phyloP scores from a whole-genome alignment of 106 monocot species.

The Dioscorea zingiberensis region DNA sequence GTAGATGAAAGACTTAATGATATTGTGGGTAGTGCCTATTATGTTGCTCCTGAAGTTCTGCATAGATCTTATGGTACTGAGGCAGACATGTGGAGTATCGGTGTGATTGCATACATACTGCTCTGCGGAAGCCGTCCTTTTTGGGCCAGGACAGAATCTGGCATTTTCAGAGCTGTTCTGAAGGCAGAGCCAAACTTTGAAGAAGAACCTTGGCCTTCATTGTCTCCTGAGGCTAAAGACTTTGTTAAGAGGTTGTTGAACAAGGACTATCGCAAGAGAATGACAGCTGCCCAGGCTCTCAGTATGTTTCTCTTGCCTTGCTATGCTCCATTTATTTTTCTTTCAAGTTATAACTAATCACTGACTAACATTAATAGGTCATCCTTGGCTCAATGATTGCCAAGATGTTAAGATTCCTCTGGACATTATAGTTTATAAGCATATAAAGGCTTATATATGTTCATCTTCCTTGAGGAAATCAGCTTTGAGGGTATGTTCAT shows the following conservation, averaged over 20 bases:
- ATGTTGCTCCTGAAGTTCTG: conserved; percentile 97
- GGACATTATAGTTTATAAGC: conserved; percentile 79
- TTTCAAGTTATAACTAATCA: neutral
- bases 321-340: neutral
- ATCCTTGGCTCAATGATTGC: conserved; percentile 68
- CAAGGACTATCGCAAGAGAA: conserved; percentile 83
- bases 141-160: conserved; percentile 95
- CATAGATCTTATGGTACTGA: conserved; percentile 95
- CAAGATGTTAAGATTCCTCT: conserved; percentile 68
- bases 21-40: conserved; percentile 98
- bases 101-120: conserved; percentile 92
- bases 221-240: conserved; percentile 43
- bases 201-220: conserved; percentile 60
- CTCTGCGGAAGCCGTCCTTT: conserved; percentile 95
- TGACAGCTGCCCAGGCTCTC: conserved; percentile 71
- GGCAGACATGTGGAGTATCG: conserved; percentile 99
- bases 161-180: conserved; percentile 89
- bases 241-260: conserved; percentile 54
- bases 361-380: conserved; percentile 38
- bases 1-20: conserved; percentile 94
- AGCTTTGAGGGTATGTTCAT: conserved; percentile 57
- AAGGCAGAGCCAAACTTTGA: conserved; percentile 94
- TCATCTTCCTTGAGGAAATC: conserved; percentile 78
- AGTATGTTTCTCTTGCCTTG: conserved; percentile 27
- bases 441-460: conserved; percentile 63